Percentiles rank a stretch among this genome's conserved stretches.
Evolutionary conservation across 1,284 basidiomycete species (phyloP).

Genomic region (Anthracocystis panici-leucophaei): DNA sequence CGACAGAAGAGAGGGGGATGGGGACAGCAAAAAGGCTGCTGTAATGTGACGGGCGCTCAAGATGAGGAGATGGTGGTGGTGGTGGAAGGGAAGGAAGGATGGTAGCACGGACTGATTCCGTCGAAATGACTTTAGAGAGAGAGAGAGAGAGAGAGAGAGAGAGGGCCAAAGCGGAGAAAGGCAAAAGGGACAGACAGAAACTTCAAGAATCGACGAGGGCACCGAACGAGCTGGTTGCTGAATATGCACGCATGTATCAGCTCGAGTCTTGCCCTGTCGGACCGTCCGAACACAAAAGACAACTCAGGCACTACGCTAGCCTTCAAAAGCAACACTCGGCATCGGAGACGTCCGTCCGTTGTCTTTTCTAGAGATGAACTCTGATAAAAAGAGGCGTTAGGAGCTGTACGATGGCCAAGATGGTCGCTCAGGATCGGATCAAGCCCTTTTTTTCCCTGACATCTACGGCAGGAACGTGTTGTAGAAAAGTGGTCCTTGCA

Average conservation of each 20-base stretch:
- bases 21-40: neutral
- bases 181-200: neutral
- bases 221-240: neutral
- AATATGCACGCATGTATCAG: conserved; percentile 6
- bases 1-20: conserved; percentile 2
- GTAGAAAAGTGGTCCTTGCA: neutral
- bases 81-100: conserved; percentile 20
- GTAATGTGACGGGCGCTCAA: conserved; percentile 1
- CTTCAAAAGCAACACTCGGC: no score
- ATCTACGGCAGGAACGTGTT: conserved; percentile 6
- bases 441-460: neutral
- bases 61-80: conserved; percentile 6
- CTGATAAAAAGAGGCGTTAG: neutral
- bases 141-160: no score
- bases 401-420: neutral
- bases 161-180: neutral
- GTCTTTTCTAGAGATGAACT: neutral
- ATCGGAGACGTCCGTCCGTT: no score
- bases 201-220: neutral
- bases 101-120: neutral
- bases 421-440: conserved; percentile 11
- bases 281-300: neutral
- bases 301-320: neutral
- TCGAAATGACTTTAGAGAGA: neutral
- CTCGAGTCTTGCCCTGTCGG: neutral